These are phyloP conservation scores for Auriscalpium vulgare DNA, from an alignment of 768 basidiomycete species.

Conservation along the genomic window DNA sequence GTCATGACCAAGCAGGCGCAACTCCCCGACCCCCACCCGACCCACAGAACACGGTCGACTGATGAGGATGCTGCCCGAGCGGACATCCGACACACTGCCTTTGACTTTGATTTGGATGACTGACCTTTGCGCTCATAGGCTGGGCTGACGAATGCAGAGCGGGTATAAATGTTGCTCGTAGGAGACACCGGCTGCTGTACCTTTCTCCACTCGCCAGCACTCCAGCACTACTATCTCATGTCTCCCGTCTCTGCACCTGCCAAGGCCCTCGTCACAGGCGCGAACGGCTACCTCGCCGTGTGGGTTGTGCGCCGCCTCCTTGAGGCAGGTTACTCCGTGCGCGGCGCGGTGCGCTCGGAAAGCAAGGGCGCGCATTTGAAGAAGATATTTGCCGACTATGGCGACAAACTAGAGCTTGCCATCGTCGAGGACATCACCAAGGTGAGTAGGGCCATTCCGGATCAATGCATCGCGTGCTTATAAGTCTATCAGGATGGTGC, in stretches of 20 bases:
- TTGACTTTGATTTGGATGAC: too few species aligned
- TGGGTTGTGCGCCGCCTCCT: constrained; percentile 28
- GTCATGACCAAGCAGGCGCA: too few species aligned
- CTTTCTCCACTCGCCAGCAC: too few species aligned
- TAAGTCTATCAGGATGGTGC: constrained; percentile 17
- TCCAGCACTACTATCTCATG: constrained; percentile 18
- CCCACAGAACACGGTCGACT: too few species aligned
- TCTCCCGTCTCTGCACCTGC: neutral
- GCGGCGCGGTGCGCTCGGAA: constrained; percentile 36
- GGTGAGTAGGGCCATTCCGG: constrained; percentile 16
- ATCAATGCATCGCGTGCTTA: neutral
- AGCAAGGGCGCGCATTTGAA: constrained; percentile 37
- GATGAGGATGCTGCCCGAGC: too few species aligned
- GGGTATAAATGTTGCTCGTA: too few species aligned
- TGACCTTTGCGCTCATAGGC: too few species aligned
- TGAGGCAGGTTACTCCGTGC: constrained; percentile 30
- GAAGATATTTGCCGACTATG: constrained; percentile 27
- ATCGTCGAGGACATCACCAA: constrained; percentile 40
- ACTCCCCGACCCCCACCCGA: too few species aligned
- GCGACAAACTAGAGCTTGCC: constrained; percentile 31
- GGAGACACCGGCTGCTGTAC: too few species aligned
- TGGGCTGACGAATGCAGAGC: too few species aligned
- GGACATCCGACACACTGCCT: too few species aligned
- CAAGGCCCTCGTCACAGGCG: constrained; percentile 8
- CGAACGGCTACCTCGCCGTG: constrained; percentile 13